Conservation (phyloP, 2,329 filamentous ascomycete genomes). For the Aschersonia sp. region DNA sequence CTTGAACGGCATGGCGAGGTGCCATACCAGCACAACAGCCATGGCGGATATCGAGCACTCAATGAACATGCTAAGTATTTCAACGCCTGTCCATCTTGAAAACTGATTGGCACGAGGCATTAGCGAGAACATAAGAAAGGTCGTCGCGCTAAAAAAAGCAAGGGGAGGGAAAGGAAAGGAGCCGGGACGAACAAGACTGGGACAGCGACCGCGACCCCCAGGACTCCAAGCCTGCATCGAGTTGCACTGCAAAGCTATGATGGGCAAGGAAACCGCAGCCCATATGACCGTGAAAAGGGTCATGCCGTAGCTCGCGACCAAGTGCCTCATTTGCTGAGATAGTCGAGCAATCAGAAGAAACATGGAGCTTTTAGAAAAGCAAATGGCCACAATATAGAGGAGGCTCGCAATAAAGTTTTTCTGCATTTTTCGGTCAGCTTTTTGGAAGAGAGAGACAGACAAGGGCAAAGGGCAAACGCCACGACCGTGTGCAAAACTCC, state of each 20-base stretch:
- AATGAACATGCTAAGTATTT: constrained; percentile 5
- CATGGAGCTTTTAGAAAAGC: constrained; percentile 7
- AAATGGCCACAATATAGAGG: constrained; percentile 6
- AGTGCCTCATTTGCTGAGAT: constrained; percentile 4
- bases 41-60: constrained; percentile 6
- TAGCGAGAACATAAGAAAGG: not conserved
- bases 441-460: too few species aligned
- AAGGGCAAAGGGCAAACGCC: too few species aligned
- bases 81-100: constrained; percentile 4
- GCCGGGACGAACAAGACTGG: constrained; percentile 1
- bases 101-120: constrained; percentile 1
- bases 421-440: not conserved
- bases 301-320: constrained; percentile 3
- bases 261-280: constrained; percentile 3
- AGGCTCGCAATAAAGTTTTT: constrained; percentile 4
- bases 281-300: constrained; percentile 3
- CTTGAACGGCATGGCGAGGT: constrained; percentile 5
- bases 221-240: constrained; percentile 4
- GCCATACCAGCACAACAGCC: constrained; percentile 5
- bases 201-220: not conserved
- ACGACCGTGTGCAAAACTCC: too few species aligned
- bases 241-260: constrained; percentile 5
- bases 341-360: constrained; percentile 6
- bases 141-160: not conserved
- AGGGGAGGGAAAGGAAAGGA: not conserved